Evolutionary conservation across 192 early-diverging fungal genomes (phyloP).

Genomic region (Coemansia sp.): DNA sequence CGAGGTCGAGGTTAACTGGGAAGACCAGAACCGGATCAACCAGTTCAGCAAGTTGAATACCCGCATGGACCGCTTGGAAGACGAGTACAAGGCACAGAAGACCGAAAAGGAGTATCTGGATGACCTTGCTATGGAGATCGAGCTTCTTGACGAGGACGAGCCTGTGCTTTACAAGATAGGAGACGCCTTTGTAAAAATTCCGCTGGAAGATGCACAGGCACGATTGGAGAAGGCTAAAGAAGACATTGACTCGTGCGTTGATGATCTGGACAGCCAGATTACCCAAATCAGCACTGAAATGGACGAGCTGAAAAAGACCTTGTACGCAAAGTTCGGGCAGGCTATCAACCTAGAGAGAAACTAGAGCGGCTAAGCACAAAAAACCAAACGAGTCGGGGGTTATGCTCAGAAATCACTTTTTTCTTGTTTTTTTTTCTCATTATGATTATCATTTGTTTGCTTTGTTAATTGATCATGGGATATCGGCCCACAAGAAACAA

Average conservation of each 20-base stretch:
- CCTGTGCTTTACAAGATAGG: slow-evolving; percentile 82
- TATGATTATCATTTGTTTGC: no score
- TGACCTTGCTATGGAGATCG: slow-evolving; percentile 88
- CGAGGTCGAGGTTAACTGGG: slow-evolving; percentile 93
- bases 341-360: slow-evolving; percentile 94
- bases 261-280: slow-evolving; percentile 66
- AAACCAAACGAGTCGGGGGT: neutral
- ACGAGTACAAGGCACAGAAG: slow-evolving; percentile 78
- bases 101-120: slow-evolving; percentile 92
- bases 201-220: slow-evolving; percentile 72
- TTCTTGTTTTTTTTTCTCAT: no score
- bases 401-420: no score
- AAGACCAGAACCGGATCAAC: slow-evolving; percentile 97
- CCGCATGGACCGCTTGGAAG: slow-evolving; percentile 75
- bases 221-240: slow-evolving; percentile 69
- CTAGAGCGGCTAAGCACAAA: slow-evolving; percentile 20
- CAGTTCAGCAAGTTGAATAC: slow-evolving; percentile 85
- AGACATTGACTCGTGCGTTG: slow-evolving; percentile 62
- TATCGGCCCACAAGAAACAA: no score
- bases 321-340: slow-evolving; percentile 93
- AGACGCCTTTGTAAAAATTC: slow-evolving; percentile 80
- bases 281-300: slow-evolving; percentile 69
- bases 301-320: slow-evolving; percentile 79
- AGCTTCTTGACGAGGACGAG: slow-evolving; percentile 89
- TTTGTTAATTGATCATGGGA: no score